Base-by-base conservation (phyloP, 257 asterid species). In the Solanum etuberosum region DNA sequence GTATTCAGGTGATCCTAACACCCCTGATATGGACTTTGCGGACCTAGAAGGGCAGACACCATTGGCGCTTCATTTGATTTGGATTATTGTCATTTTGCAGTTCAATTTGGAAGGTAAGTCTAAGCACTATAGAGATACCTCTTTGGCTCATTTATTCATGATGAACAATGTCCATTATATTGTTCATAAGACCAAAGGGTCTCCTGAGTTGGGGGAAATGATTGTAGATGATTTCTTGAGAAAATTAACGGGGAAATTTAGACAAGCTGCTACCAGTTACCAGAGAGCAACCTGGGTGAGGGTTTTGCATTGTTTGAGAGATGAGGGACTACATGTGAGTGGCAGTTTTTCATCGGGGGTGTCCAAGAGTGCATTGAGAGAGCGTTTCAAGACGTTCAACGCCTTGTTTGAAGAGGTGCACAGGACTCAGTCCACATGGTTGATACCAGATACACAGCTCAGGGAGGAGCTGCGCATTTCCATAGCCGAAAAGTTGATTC, bases 111-210 rank as follows among this genome's bases (percentile, higher is more conserved):
- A 93, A 40, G 89, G 84, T 23, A 92, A 91, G 70, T 86, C 93
- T 46, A 91, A 90, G 89, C 88, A 87, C 67, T 91, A 93, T 72
- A 88, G 90, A 84, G 92, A 90, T 84, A 84, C 81, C 9, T 88
- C 92, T 7, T 87, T 90, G 76, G 88, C 90, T 83, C 92, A 91
- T 61, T 61, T 91, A 86, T 91, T 93, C 81, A 83, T 93, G 84
- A 91, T 92, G 94, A 93, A 93, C 61, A 92, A 93, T 80, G 90
- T 92, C 40, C 91, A 88, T 57, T 93, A 91, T 77, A 90, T 93
- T 27, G 88, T 89, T 11, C 88, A 89, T 14, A 88, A 91, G 89
- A 91, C 90, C 7, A 89, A 89, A 86, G 90, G 90, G 67, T 88
- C 91, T 1, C 72, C 86, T 0, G 92, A 87, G 88, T 84, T 93